Evolutionary conservation across 768 basidiomycete genomes (phyloP), one percentile per base, ranked within the genome.

Genomic region (Lactifluus rugatus): DNA sequence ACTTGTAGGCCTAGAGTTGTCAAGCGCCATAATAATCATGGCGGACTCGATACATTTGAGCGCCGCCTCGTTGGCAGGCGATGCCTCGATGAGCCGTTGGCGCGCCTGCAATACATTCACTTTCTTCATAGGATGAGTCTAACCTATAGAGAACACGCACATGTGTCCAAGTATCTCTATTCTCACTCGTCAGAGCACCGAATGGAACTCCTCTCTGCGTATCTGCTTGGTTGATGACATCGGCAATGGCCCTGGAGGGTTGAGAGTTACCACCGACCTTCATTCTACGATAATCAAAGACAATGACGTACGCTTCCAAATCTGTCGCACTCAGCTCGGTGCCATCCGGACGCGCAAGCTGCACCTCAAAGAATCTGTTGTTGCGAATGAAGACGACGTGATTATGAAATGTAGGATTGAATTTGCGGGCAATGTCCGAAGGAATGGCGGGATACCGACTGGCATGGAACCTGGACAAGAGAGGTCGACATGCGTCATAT

Each of bases 351-450:
- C 83, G 77, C 5, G 75, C 75, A 1, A 96, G 81, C 3, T 87
- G 76, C 8, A 99, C 87, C 66, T 87, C 77, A 73, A 81, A 99
- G 71, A 94, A 94, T 64, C 83, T 82, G 75, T 95, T 93, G 73
- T 93, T 94, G 54, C 94, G 82, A 34, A 97, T 70, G 56, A 95
- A 90, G 34, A 94, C 82, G 68, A 96, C 79, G 72, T 98, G 93
- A 64, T 96, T 89, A 73, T 95, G 79, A 14, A 75, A 70, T 48
- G 72, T 70, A 1, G 87, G 74, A 64, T 89, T 81, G 69, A 92
- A 95, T 71, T 93, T 94, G 54, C 72, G 72, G 6, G 90, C 91
- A 0, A 83, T 87, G 67, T 98, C 96, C 4, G 82, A 80, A 0
- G 89, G 88, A 62, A 87, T 83, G 51, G 76, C 77, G 4, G 96